Evolutionary conservation across 73 alveolate genomes (phyloP), one percentile per base, ranked within the genome.

Genomic region (Tetrahymena elliotti): DNA sequence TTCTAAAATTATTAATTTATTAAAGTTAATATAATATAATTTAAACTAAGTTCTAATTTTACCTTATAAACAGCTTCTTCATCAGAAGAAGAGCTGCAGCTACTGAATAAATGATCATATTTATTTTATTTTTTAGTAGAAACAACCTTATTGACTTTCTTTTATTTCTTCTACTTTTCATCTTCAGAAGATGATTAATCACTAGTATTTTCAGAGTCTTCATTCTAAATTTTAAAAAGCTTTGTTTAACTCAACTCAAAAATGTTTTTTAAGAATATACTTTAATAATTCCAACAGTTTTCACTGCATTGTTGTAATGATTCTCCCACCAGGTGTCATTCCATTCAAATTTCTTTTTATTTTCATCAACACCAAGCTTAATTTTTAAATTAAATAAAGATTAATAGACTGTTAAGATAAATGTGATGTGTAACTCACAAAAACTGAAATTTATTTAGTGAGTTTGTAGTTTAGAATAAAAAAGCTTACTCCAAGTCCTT

Each of bases 251-350:
- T 47, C 31, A 47, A 47, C 16, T 41, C 16, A 47, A 6, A 47
- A 47, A 47, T 18, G 31, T 4, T 3, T 18, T 47, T 6, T 10
- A 47, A 8, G n/a, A 47, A 10, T 47, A 31, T 68, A 68, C 88
- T 11, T 68, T 68, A 3, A 68, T 68, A n/a, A 68, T 11, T n/a
- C 88, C 88, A 68, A 68, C 88, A 68, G 88, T 68, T 68, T 68
- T 68, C 34, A 68, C 88, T 22, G 88, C 88, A 68, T 31, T 68
- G n/a, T 68, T 68, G 36, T 68, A 68, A 68, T n/a, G 36, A n/a
- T 68, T 68, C 88, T 68, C 88, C 88, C 88, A 68, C 88, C 88
- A 68, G 88, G 38, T 68, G n/a, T 68, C 88, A 68, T 68, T 68
- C 88, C 88, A 68, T 68, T 68, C 88, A 68, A 68, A 68, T 31